Evolutionary conservation across 495 filamentous ascomycete genomes (phyloP).

Genomic region (Terfezia claveryi): DNA sequence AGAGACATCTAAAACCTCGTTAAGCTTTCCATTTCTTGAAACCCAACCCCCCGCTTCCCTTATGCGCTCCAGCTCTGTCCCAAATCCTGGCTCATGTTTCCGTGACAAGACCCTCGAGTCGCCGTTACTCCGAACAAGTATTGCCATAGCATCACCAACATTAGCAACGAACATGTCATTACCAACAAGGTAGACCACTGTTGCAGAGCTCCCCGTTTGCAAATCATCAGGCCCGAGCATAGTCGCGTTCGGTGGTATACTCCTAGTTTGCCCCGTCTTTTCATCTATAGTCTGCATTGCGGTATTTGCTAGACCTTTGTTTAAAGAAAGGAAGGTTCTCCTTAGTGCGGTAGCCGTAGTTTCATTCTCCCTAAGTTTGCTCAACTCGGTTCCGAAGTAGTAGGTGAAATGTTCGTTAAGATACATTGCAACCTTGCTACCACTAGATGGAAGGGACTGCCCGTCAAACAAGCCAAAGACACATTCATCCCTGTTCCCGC

Average conservation of each 20-base stretch:
- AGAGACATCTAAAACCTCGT: constrained; percentile 76
- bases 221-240: constrained; percentile 72
- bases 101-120: constrained; percentile 56
- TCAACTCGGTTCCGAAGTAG: constrained; percentile 64
- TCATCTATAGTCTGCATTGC: constrained; percentile 67
- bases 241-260: constrained; percentile 46
- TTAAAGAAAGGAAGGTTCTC: constrained; percentile 66
- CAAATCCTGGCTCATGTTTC: constrained; percentile 80
- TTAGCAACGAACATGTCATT: constrained; percentile 89
- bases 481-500: constrained; percentile 75
- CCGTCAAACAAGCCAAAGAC: constrained; percentile 91
- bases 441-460: constrained; percentile 57
- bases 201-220: constrained; percentile 72
- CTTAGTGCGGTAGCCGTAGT: constrained; percentile 63
- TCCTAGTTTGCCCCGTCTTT: constrained; percentile 31
- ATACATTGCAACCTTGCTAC: constrained; percentile 88
- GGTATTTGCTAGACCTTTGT: constrained; percentile 77
- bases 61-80: constrained; percentile 64
- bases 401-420: constrained; percentile 82
- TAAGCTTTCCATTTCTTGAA: constrained; percentile 77
- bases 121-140: constrained; percentile 76
- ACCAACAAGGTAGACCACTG: constrained; percentile 67
- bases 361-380: constrained; percentile 42
- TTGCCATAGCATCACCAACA: constrained; percentile 82
- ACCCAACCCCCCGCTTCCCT: constrained; percentile 90